Evolutionary conservation across 2,329 filamentous ascomycete genomes (phyloP), one percentile per base, ranked within the genome.

Genomic region (Emericellopsis cladophorae): DNA sequence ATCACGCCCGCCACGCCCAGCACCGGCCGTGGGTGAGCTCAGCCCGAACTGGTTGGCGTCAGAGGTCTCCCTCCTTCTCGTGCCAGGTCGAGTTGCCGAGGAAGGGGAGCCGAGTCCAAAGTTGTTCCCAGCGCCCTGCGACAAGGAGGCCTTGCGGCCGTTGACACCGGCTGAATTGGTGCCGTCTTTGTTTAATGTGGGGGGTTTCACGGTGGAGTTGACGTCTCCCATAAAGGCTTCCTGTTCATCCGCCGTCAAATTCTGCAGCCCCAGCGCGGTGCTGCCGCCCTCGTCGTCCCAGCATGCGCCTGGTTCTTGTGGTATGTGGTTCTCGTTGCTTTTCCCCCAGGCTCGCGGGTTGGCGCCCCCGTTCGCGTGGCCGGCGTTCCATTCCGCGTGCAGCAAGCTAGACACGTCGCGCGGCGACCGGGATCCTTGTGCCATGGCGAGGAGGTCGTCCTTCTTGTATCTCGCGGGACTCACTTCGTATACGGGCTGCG

Each of bases 141-240:
- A 92, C 38, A 95, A 62, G 1, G 89, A 95, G 14, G 79, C 70
- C 64, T 95, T 95, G 43, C 90, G 84, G 38, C 81, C 75, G 42
- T 83, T 80, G 10, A 69, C 70, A 57, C 73, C 42, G 23, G 37
- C 29, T 58, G 61, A 72, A 59, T 58, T 72, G 57, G 58, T 70
- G 60, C 78, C 65, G 34, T 76, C 72, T 51, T 81, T 79, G 45
- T 85, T 90, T 54, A 85, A 82, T 26, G 79, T 76, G 16, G 85
- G 84, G 8, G 85, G 83, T 62, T 96, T 96, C 50, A 95, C 68
- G 29, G 88, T 84, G 31, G 92, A 95, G 60, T 96, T 98, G 56
- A 98, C 88, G 48, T 93, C 92, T 39, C 75, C 76, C 39, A 78
- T 16, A 29, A 15, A 15, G 12, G 16, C 11, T 18, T 23, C 71